Evolutionary conservation across 2,329 filamentous ascomycete genomes (phyloP).

Genomic region (Penicillium aurantiogriseum): DNA sequence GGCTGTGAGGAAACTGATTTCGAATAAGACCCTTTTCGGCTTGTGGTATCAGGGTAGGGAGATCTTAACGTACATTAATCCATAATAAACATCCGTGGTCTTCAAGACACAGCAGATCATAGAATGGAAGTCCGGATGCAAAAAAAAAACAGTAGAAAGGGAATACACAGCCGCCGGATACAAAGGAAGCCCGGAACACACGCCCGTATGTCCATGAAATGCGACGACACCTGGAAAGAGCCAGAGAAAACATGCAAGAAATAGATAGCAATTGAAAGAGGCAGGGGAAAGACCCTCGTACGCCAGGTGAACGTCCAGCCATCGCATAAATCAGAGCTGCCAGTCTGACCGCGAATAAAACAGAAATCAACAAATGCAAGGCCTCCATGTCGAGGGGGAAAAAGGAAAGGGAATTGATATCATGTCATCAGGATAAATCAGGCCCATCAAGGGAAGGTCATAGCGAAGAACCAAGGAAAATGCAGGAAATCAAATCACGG

Average conservation of each 20-base stretch:
- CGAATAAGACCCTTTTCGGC: slow-evolving; percentile 43
- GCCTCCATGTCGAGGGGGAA: slow-evolving; percentile 29
- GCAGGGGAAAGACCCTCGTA: slow-evolving; percentile 31
- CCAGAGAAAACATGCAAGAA: slow-evolving; percentile 23
- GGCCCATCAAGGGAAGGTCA: slow-evolving; percentile 25
- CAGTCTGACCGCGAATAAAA: slow-evolving; percentile 26
- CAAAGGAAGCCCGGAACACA: slow-evolving; percentile 33
- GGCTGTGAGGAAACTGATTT: slow-evolving; percentile 48
- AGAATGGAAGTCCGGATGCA: slow-evolving; percentile 40
- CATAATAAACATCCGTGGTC: slow-evolving; percentile 36
- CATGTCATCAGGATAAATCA: slow-evolving; percentile 31
- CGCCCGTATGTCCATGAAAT: slow-evolving; percentile 34
- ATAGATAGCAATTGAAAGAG: slow-evolving; percentile 19
- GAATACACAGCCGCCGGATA: slow-evolving; percentile 33
- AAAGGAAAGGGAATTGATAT: slow-evolving; percentile 30
- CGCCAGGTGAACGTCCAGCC: slow-evolving; percentile 38
- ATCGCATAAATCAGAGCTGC: slow-evolving; percentile 31
- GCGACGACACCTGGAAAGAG: slow-evolving; percentile 33
- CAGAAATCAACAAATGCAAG: slow-evolving; percentile 3
- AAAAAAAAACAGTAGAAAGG: slow-evolving; percentile 25
- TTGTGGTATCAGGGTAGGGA: slow-evolving; percentile 46
- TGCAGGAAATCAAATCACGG: slow-evolving; percentile 24
- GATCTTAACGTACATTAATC: slow-evolving; percentile 52
- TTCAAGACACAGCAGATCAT: slow-evolving; percentile 35
- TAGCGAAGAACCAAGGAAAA: slow-evolving; percentile 15